Evolutionary conservation across 108 stramenopile genomes (phyloP).

Genomic region (Seminavis robusta): DNA sequence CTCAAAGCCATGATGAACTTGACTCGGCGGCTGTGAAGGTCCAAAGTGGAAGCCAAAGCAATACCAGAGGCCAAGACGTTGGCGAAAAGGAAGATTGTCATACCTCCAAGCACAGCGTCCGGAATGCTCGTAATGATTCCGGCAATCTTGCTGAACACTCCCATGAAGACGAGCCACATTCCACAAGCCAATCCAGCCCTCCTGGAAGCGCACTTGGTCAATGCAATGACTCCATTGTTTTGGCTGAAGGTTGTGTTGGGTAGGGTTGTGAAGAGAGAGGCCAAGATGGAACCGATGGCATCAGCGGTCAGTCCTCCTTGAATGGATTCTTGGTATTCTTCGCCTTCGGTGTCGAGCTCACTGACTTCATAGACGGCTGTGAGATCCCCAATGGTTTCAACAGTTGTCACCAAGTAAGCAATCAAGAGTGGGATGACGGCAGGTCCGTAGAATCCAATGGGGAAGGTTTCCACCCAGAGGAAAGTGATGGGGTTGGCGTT

Average conservation of each 20-base stretch:
- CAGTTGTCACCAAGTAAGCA: constrained; percentile 65
- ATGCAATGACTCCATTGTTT: constrained; percentile 72
- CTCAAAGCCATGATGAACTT: constrained; percentile 60
- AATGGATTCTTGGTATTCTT: constrained; percentile 48
- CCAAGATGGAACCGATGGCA: constrained; percentile 40
- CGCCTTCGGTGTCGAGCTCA: constrained; percentile 24
- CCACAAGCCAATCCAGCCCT: constrained; percentile 56
- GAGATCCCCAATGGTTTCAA: constrained; percentile 73
- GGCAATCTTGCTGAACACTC: constrained; percentile 69
- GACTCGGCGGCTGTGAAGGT: constrained; percentile 52
- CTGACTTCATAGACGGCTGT: constrained; percentile 60
- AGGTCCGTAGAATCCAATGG: constrained; percentile 40
- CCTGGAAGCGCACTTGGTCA: constrained; percentile 70
- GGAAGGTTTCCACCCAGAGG: constrained; percentile 49
- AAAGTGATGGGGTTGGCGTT: constrained; percentile 26
- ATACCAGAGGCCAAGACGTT: constrained; percentile 59
- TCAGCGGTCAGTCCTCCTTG: constrained; percentile 64
- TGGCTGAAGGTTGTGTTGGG: constrained; percentile 74
- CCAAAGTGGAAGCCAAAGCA: constrained; percentile 30
- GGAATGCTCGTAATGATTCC: constrained; percentile 78
- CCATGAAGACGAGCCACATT: constrained; percentile 47
- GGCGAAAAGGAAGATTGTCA: constrained; percentile 68
- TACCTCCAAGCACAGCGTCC: constrained; percentile 77
- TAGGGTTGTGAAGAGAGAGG: constrained; percentile 39
- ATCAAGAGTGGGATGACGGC: constrained; percentile 49